Percentiles rank a stretch among this genome's conserved stretches.
Evolutionary conservation across 345 rosid species (phyloP).

Genomic region (Pugionium cornutum): DNA sequence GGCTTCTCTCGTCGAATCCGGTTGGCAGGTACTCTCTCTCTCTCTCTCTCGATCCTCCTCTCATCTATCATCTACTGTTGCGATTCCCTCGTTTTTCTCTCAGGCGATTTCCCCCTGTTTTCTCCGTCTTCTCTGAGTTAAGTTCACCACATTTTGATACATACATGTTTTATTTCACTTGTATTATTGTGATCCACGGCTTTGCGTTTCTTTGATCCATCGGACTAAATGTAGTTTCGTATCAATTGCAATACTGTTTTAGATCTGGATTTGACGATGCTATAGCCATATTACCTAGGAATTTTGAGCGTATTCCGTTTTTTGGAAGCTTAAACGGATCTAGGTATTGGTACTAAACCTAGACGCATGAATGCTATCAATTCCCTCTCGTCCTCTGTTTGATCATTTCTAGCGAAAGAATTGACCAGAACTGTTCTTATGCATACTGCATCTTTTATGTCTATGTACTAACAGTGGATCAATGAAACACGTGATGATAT

Average conservation of each 20-base stretch:
- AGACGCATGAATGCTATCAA: slow-evolving; percentile 1
- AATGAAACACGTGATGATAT: too few species aligned
- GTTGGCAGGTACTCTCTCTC: slow-evolving; percentile 70
- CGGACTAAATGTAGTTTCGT: not conserved
- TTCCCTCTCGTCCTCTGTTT: not conserved
- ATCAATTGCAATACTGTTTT: not conserved
- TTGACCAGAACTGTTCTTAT: not conserved
- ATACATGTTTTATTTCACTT: not conserved
- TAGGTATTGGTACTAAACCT: not conserved
- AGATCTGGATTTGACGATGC: slow-evolving; percentile 34
- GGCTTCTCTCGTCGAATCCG: slow-evolving; percentile 76
- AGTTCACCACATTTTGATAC: slow-evolving; percentile 19
- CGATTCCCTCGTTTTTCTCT: not conserved
- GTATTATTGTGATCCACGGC: not conserved
- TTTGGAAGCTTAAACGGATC: not conserved
- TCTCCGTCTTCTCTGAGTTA: slow-evolving; percentile 10
- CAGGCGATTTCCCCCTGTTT: not conserved
- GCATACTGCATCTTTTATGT: too few species aligned
- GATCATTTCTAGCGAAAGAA: not conserved
- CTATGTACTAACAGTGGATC: too few species aligned
- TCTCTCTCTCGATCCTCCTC: not conserved
- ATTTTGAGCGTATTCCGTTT: not conserved
- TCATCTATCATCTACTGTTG: not conserved
- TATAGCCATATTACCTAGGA: not conserved
- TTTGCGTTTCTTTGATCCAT: not conserved